Evolutionary conservation across 2,329 filamentous ascomycete genomes (phyloP), one percentile per base, ranked within the genome.

Genomic region (Colletotrichum spaethianum): DNA sequence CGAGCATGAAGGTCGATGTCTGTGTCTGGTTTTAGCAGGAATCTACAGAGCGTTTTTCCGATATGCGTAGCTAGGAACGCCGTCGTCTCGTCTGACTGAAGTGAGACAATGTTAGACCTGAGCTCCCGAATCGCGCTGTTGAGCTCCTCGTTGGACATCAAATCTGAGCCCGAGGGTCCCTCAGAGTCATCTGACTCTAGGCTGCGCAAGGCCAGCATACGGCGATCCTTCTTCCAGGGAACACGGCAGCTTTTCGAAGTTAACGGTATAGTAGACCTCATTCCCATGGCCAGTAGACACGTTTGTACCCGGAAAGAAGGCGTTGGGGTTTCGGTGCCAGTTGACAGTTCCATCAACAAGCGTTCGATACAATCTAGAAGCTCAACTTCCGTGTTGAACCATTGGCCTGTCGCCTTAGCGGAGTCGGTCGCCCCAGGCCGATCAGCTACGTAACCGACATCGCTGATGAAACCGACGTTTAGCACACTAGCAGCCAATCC

Each of bases 401-500:
- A 67, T 33, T 67, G 63, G 12, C 63, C 65, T 12, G 65, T 63
- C 20, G 57, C 59, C 50, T 18, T 53, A 23, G 59, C 56, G n/a
- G 44, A 46, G 5, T 63, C 59, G 14, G 50, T 28, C 7, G 83
- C 78, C 20, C 81, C 80, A 0, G 79, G 78, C 62, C 82, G 79
- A 48, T 73, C 72, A 9, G 73, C 70, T 2, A 85, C 75, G 68
- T 79, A 82, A 1, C 85, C 84, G 4, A 81, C 76, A 4, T 80
- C 83, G 2, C 79, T 77, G 6, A 86, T 76, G 3, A 75, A 72
- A 4, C 83, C 81, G 14, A 87, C 78, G 68, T 87, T 77, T 1
- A 87, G 78, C 12, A 77, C 74, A 0, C 80, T 79, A 2, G 80
- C 84, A 0, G 83, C 77, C 7, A 85, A 77, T 2, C 82, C 83